phyloP scores from a whole-genome alignment of 805 yeast species.

The Candida vaughaniae region DNA sequence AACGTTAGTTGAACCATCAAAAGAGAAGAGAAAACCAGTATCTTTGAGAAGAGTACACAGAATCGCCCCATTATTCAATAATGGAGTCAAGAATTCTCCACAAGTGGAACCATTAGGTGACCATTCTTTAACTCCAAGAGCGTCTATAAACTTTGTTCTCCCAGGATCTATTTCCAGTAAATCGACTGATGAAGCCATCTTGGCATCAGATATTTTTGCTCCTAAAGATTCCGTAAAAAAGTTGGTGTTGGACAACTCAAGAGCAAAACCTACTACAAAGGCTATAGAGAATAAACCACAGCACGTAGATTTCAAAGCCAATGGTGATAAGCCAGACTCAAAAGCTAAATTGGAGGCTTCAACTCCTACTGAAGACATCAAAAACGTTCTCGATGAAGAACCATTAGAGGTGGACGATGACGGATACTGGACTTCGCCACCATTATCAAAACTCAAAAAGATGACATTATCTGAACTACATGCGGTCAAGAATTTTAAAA shows the following conservation, averaged over 20 bases:
- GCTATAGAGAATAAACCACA: slow-evolving; percentile 11
- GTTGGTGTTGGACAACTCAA: slow-evolving; percentile 51
- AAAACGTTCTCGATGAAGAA: slow-evolving; percentile 13
- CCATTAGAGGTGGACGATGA: slow-evolving; percentile 50
- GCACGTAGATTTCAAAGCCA: slow-evolving; percentile 28
- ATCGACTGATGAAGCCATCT: slow-evolving; percentile 63
- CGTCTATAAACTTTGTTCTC: background rate
- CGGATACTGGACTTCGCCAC: slow-evolving; percentile 88
- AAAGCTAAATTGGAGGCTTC: slow-evolving; percentile 25
- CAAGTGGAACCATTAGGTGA: background rate
- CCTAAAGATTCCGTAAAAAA: slow-evolving; percentile 57
- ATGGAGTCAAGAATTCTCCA: slow-evolving; percentile 5
- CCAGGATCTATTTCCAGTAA: slow-evolving; percentile 13
- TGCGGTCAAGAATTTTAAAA: slow-evolving; percentile 58
- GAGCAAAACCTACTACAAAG: slow-evolving; percentile 8
- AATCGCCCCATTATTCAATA: slow-evolving; percentile 52
- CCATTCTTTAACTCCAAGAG: background rate
- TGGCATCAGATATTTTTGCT: slow-evolving; percentile 69
- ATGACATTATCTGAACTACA: slow-evolving; percentile 65
- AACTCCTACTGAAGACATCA: slow-evolving; percentile 13
- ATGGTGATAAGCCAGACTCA: slow-evolving; percentile 32
- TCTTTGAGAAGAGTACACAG: slow-evolving; percentile 61
- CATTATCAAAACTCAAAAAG: slow-evolving; percentile 57
- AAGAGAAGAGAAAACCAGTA: slow-evolving; percentile 50
- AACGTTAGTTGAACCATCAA: slow-evolving; percentile 21